A percentile compares a stretch with the other conserved stretches of the same genome.
Conservation (phyloP, 352 stramenopile species). For the Saprolegnia diclina region DNA sequence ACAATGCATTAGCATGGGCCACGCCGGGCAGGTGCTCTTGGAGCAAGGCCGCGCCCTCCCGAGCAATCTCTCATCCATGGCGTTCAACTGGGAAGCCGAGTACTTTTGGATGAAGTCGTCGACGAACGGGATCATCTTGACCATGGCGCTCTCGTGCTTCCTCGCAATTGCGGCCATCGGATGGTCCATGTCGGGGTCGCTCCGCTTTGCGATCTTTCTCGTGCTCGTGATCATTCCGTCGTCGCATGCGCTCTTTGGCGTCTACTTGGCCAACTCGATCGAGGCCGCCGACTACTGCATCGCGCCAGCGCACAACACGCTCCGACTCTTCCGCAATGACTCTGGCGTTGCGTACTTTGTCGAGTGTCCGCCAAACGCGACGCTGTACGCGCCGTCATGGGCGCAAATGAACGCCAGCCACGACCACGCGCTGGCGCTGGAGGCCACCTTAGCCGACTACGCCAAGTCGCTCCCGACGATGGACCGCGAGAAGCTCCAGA, state of each 20-base stretch:
- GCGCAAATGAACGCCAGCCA: background rate
- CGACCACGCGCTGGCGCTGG: background rate
- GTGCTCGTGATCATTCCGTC: conserved; percentile 71
- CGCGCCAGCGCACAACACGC: conserved; percentile 56
- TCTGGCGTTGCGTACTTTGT: conserved; percentile 56
- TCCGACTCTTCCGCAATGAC: conserved; percentile 47
- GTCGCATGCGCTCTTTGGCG: conserved; percentile 70
- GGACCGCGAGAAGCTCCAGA: conserved; percentile 54
- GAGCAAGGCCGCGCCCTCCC: conserved; percentile 50
- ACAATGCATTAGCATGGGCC: conserved; percentile 36
- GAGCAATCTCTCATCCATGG: conserved; percentile 48
- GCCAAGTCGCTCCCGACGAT: conserved; percentile 42
- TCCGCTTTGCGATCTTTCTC: conserved; percentile 69
- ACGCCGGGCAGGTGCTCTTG: conserved; percentile 46
- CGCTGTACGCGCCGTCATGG: conserved; percentile 20
- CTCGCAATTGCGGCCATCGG: conserved; percentile 73
- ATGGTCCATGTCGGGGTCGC: conserved; percentile 68
- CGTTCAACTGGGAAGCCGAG: conserved; percentile 53
- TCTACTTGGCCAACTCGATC: conserved; percentile 73
- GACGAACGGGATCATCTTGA: conserved; percentile 72
- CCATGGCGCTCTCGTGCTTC: conserved; percentile 64
- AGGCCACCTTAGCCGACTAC: conserved; percentile 33
- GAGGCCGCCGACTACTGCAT: conserved; percentile 78
- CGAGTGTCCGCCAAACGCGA: conserved; percentile 48
- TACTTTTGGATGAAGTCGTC: conserved; percentile 81